Evolutionary conservation across 2,329 filamentous ascomycete species (phyloP), one percentile per base, ranked within the genome.

Genomic region (Penicillium sp.): DNA sequence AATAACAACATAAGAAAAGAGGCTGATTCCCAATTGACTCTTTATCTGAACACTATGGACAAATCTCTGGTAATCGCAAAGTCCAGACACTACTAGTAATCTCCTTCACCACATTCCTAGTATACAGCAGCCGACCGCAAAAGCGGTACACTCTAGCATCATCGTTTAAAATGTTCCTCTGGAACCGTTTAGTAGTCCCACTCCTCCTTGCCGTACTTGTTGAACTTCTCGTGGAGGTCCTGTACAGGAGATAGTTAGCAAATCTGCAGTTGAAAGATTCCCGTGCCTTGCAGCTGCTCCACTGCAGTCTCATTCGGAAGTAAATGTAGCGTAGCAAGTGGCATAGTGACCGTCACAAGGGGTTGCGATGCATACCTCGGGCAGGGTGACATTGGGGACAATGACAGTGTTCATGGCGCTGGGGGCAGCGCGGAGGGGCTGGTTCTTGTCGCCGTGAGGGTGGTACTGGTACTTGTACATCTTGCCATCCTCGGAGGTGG

Each of bases 181-280:
- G 20, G 48, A 46, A 50, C 51, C 48, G 54, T 62, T 54, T 67
- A 73, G 61, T 71, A 72, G 61, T 73, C 70, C 60, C 67, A 97
- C 64, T 90, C 92, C 64, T 97, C 94, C 85, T 97, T 97, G 76
- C 94, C 94, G 85, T 90, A 97, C 83, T 99, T 99, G 89, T 99
- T 99, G 85, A 88, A 97, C 79, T 88, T 88, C 66, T 99, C 94
- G 79, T 99, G 94, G 60, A 96, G 84, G 68, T 87, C 82, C 90
- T 95, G 66, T 51, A 44, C 52, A 44, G 39, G 18, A 16, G 4
- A 47, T 16, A 14, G 35, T 38, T 11, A 38, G 35, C 18, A 18
- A 38, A 38, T 13, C 16, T 20, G 35, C 13, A 4, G 13, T 38
- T 5, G 11, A 11, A 5, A 18, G 10, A 38, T 20, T 6, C 10